phyloP scores from a whole-genome alignment of 805 yeast genomes.

The Tetrapisispora iriomotensis region DNA sequence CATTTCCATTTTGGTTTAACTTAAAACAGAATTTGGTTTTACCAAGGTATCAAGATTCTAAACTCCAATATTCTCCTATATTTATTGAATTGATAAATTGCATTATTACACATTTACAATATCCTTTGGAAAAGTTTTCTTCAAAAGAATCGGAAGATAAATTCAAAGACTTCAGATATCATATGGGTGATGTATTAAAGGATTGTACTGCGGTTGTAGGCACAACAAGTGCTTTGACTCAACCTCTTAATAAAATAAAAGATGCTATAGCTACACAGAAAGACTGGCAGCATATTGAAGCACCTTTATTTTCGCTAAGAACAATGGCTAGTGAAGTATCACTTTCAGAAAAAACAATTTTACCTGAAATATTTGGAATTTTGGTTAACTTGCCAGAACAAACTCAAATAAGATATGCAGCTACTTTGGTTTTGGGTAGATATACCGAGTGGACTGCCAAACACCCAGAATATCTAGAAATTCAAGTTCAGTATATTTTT shows the following conservation, averaged over 20 bases:
- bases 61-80: conserved; percentile 15
- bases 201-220: conserved; percentile 92
- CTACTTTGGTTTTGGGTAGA: conserved; percentile 88
- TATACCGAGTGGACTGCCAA: conserved; percentile 91
- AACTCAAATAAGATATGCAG: conserved; percentile 80
- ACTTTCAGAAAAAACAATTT: conserved; percentile 47
- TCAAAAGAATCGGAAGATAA: conserved; percentile 83
- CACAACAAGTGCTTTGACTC: conserved; percentile 52
- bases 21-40: conserved; percentile 51
- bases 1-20: conserved; percentile 87
- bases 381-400: conserved; percentile 73
- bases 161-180: conserved; percentile 88
- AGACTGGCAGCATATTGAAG: conserved; percentile 81
- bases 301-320: conserved; percentile 79
- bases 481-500: conserved; percentile 76
- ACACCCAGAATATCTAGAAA: conserved; percentile 73
- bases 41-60: conserved; percentile 25
- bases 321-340: conserved; percentile 91
- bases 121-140: conserved; percentile 56
- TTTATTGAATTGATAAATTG: conserved; percentile 24
- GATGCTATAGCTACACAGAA: conserved; percentile 24
- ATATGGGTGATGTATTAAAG: conserved; percentile 95
- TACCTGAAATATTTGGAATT: conserved; percentile 51
- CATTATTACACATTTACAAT: conserved; percentile 58
- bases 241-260: conserved; percentile 59